Evolutionary conservation across 1,284 basidiomycete species (phyloP).

Genomic region (Malassezia nana): DNA sequence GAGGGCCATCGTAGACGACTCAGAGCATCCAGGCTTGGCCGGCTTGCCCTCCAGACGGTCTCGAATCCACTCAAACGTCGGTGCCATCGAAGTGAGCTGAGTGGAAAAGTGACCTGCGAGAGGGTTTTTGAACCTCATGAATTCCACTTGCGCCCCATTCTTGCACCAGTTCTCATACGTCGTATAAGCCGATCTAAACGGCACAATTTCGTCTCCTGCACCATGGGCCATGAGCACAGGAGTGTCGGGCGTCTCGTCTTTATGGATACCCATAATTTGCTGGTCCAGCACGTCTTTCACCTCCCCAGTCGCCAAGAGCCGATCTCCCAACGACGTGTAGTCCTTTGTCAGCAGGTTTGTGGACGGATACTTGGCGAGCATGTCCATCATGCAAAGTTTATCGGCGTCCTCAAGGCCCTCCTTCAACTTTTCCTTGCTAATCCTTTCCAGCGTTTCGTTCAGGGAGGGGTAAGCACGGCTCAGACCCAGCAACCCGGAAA

Average conservation of each 20-base stretch:
- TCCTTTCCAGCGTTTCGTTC: not conserved
- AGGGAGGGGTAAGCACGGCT: not conserved
- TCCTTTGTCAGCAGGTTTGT: not conserved
- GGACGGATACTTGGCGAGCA: constrained; percentile 6
- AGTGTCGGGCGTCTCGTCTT: constrained; percentile 16
- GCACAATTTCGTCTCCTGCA: constrained; percentile 24
- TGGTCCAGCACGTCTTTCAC: not conserved
- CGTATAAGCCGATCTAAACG: constrained; percentile 20
- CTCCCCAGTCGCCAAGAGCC: not conserved
- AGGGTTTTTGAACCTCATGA: constrained; percentile 3
- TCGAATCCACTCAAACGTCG: not conserved
- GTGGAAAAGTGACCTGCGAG: not conserved
- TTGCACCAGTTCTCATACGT: constrained; percentile 28
- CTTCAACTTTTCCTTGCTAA: not conserved
- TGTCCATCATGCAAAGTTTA: constrained; percentile 4
- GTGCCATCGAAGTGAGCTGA: not conserved
- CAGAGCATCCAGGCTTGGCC: not conserved
- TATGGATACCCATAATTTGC: not conserved
- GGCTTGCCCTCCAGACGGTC: not conserved
- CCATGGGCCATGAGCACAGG: constrained; percentile 30
- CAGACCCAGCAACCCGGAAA: not conserved
- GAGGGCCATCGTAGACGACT: not conserved
- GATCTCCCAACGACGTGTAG: not conserved
- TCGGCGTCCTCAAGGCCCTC: constrained; percentile 3
- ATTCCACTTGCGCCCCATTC: constrained; percentile 32